These are phyloP conservation scores for Pythium insidiosum DNA, from an alignment of 352 stramenopile species.

Conservation along the genomic window DNA sequence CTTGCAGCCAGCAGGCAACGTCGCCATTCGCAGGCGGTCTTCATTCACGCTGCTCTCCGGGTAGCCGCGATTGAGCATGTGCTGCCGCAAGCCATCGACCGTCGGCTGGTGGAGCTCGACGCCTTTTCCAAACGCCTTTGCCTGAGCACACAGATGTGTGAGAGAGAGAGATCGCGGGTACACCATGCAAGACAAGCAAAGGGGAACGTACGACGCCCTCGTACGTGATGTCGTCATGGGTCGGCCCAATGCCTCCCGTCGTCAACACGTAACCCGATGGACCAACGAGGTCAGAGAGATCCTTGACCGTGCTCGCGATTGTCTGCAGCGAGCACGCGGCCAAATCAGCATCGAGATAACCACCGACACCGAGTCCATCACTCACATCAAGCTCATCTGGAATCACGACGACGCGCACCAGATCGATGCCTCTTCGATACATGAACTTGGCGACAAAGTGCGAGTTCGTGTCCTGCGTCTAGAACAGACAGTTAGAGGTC, in stretches of 20 bases:
- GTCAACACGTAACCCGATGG: slow-evolving; percentile 76
- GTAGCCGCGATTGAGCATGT: slow-evolving; percentile 23
- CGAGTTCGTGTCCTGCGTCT: slow-evolving; percentile 85
- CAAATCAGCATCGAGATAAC: too few species aligned
- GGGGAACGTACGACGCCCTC: slow-evolving; percentile 53
- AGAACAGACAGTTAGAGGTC: too few species aligned
- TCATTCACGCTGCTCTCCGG: slow-evolving; percentile 43
- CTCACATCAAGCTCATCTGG: slow-evolving; percentile 66
- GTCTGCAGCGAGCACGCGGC: slow-evolving; percentile 31
- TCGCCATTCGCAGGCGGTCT: slow-evolving; percentile 64
- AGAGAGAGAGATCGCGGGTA: slow-evolving; percentile 10
- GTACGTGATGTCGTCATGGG: slow-evolving; percentile 86
- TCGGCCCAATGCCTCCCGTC: slow-evolving; percentile 77
- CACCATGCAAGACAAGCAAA: too few species aligned
- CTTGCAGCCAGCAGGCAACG: slow-evolving; percentile 52
- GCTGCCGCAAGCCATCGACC: slow-evolving; percentile 38
- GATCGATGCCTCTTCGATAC: slow-evolving; percentile 68
- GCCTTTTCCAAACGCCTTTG: slow-evolving; percentile 59
- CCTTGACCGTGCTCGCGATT: slow-evolving; percentile 64
- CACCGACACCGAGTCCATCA: too few species aligned
- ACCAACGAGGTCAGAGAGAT: slow-evolving; percentile 69
- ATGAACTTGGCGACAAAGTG: slow-evolving; percentile 49
- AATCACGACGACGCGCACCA: slow-evolving; percentile 72
- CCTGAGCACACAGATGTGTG: slow-evolving; percentile 21
- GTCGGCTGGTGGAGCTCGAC: slow-evolving; percentile 66